phyloP scores from a whole-genome alignment of 805 yeast species.

The Lachancea sp. region DNA sequence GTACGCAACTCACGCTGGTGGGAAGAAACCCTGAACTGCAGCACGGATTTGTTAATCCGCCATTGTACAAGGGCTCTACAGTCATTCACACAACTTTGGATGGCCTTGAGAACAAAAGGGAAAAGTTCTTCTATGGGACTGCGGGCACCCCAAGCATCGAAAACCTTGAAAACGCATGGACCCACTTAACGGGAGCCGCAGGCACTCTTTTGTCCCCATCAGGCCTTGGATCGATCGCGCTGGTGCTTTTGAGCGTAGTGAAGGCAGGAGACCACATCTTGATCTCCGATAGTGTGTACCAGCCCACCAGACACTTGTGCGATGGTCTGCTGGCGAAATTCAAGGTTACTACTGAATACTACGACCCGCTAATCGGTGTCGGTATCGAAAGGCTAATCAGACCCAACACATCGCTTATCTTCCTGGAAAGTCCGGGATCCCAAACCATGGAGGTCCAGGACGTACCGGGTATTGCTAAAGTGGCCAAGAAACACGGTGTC shows the following conservation, averaged over 20 bases:
- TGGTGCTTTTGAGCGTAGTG: constrained; percentile 10
- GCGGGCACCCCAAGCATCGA: constrained; percentile 14
- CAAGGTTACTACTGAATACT: constrained; percentile 10
- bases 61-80: constrained; percentile 13
- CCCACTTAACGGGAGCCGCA: constrained; percentile 11
- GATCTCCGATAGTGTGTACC: constrained; percentile 10
- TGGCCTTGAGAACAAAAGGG: constrained; percentile 6
- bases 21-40: constrained; percentile 12
- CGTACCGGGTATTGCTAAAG: constrained; percentile 8
- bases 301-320: constrained; percentile 11
- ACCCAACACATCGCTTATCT: constrained; percentile 11
- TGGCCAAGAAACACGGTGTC: constrained; percentile 10
- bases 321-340: constrained; percentile 9
- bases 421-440: constrained; percentile 14
- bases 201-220: constrained; percentile 14
- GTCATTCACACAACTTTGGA: constrained; percentile 10
- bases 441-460: constrained; percentile 14
- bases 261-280: constrained; percentile 12
- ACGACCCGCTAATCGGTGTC: constrained; percentile 11
- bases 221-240: constrained; percentile 11
- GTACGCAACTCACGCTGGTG: constrained; percentile 7
- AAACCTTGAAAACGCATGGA: constrained; percentile 13
- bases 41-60: constrained; percentile 12
- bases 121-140: constrained; percentile 12
- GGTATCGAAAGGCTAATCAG: constrained; percentile 9